Evolutionary conservation across 495 filamentous ascomycete species (phyloP).

Genomic region (Halenospora varia): DNA sequence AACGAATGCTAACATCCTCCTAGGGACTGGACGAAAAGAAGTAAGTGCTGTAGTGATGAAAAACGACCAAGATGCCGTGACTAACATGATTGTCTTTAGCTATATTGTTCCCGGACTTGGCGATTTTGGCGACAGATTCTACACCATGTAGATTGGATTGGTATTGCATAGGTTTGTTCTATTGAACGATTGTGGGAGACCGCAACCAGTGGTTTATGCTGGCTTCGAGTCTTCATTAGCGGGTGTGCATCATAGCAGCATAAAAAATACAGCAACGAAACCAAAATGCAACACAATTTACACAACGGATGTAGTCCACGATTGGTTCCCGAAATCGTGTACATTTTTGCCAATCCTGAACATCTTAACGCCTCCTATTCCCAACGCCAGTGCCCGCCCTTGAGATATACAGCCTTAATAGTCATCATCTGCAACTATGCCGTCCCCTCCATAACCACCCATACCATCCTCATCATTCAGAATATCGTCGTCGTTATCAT

Average conservation of each 20-base stretch:
- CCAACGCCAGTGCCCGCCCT: conserved; percentile 6
- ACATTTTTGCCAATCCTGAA: not conserved
- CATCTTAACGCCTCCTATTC: conserved; percentile 8
- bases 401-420: conserved; percentile 8
- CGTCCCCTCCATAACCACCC: conserved; percentile 25
- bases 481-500: conserved; percentile 25
- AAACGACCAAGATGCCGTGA: no score
- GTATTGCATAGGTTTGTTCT: no score
- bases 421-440: conserved; percentile 32
- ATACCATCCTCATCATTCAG: conserved; percentile 24
- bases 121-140: conserved; percentile 96
- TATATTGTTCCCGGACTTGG: conserved; percentile 96
- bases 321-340: no score
- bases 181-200: no score
- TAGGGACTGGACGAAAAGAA: conserved; percentile 92
- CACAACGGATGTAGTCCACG: no score
- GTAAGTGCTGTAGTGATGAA: conserved; percentile 54
- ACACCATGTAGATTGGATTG: conserved; percentile 81
- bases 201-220: no score
- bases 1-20: conserved; percentile 24
- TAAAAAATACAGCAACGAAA: no score
- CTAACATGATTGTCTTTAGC: conserved; percentile 52
- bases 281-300: no score
- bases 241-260: no score
- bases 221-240: no score